Base-by-base conservation (phyloP, 371 early-diverging fungal genomes). In the Apophysomyces ossiformis region DNA sequence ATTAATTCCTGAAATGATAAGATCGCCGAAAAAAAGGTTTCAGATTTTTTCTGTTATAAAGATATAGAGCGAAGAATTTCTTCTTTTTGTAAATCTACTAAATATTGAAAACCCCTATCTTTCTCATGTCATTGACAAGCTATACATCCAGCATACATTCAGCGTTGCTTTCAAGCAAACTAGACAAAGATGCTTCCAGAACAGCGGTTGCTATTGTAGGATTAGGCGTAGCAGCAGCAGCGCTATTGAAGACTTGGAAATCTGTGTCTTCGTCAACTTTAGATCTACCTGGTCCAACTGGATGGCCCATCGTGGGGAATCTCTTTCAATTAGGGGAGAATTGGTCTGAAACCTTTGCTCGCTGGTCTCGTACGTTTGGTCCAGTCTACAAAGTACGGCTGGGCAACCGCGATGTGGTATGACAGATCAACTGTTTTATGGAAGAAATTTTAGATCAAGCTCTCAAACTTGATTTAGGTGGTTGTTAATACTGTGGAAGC, bases 261-360 rank as follows among this genome's bases (percentile, higher is more conserved):
- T 26, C 32, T 26, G 1, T 26, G 21, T 7, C 54, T 18, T 21
- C 54, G 7, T 50, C 54, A 7, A 21, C 54, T 50, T 8, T 50
- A 5, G 54, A 50, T 50, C 54, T 50, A 21, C 54, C 54, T 50
- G 54, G 54, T 50, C 54, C 54, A 7, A 7, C 54, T 4, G 54
- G 54, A 0, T 50, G 54, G 54, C 54, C 54, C 21, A 11, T 50
- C 6, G 21, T 50, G 5, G 54, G 54, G 9, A 50, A 50, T 21
- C 54, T 50, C 54, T 50, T 50, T 9, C 54, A 50, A 26, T 50
- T 50, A 26, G 54, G 54, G 5, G 54, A 50, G 21, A 50, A 50
- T 26, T 50, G 54, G 54, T 50, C 54, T 18, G 54, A 50, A 7
- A 50, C 54, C 4, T 50, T 50, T 11, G 16, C 54, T 8, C 54